Conservation (phyloP, 1,284 basidiomycete species). For the Agaricales sp. region DNA sequence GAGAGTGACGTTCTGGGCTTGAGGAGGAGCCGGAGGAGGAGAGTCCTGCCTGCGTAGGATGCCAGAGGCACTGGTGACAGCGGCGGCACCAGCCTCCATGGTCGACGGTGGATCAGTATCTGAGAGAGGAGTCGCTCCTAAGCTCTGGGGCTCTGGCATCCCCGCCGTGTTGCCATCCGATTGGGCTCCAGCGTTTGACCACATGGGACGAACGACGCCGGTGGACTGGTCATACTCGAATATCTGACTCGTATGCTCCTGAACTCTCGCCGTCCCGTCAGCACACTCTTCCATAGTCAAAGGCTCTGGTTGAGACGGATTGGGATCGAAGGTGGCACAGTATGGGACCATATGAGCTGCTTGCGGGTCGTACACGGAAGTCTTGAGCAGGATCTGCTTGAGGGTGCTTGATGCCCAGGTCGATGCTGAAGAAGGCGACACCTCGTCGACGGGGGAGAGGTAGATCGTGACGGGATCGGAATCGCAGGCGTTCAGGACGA, state of each 20-base stretch:
- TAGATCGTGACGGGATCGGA: conserved; percentile 41
- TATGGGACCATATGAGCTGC: conserved; percentile 27
- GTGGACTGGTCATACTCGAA: conserved; percentile 43
- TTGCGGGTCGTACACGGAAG: conserved; percentile 31
- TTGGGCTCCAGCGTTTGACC: conserved; percentile 20
- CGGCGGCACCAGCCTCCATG: conserved; percentile 3
- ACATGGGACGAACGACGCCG: conserved; percentile 44
- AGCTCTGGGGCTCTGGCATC: neutral
- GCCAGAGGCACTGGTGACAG: conserved; percentile 3
- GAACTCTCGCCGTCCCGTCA: conserved; percentile 12
- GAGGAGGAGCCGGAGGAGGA: conserved; percentile 7
- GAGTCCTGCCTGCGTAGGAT: conserved; percentile 9
- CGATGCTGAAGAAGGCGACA: conserved; percentile 10
- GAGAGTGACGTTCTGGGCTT: conserved; percentile 32
- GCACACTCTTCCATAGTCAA: conserved; percentile 38
- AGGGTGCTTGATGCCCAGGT: conserved; percentile 9
- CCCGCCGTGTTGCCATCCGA: neutral
- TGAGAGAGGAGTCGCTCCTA: neutral
- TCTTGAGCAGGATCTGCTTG: conserved; percentile 31
- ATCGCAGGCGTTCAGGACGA: conserved; percentile 25
- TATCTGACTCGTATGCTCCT: conserved; percentile 38
- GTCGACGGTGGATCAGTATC: conserved; percentile 1
- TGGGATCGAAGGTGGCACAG: conserved; percentile 54
- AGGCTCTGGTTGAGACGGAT: conserved; percentile 34
- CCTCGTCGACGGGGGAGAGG: conserved; percentile 37